Evolutionary conservation across 179 eudicot species (phyloP).

Genomic region (Nepenthes alata): DNA sequence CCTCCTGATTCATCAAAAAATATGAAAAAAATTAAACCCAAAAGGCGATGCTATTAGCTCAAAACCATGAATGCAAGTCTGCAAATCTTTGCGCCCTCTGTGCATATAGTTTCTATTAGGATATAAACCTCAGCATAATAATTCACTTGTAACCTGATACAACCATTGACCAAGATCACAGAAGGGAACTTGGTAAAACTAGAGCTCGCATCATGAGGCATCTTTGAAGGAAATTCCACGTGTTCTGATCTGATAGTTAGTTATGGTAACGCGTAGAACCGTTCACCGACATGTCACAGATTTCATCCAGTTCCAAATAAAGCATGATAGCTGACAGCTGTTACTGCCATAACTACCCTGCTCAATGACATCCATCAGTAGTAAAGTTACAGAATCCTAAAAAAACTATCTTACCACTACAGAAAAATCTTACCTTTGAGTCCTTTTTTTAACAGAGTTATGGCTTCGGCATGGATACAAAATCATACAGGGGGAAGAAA

Average conservation of each 20-base stretch:
- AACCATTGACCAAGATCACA: slow-evolving; percentile 15
- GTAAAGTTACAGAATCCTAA: slow-evolving; percentile 10
- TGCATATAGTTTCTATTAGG: not conserved
- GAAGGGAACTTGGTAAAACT: slow-evolving; percentile 16
- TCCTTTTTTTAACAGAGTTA: slow-evolving; percentile 10
- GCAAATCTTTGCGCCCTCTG: not conserved
- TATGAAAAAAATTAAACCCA: not conserved
- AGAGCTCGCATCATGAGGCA: not conserved
- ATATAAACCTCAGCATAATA: slow-evolving; percentile 8
- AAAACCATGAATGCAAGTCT: not conserved
- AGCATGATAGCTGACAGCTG: slow-evolving; percentile 9
- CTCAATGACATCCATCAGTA: slow-evolving; percentile 13
- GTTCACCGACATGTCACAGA: not conserved
- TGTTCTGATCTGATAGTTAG: not conserved
- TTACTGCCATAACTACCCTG: slow-evolving; percentile 16
- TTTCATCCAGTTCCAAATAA: slow-evolving; percentile 2
- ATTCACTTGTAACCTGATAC: slow-evolving; percentile 13
- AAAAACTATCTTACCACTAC: slow-evolving; percentile 8
- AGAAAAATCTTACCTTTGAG: slow-evolving; percentile 16
- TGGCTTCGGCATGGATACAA: slow-evolving; percentile 11
- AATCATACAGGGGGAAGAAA: slow-evolving; percentile 25
- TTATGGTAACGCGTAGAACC: not conserved
- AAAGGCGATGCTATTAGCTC: slow-evolving; percentile 4
- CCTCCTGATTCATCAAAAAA: slow-evolving; percentile 46
- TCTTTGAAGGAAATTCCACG: not conserved